These are phyloP conservation scores for Capsicum chinense DNA, from an alignment of 257 asterid species.

Conservation along the genomic window DNA sequence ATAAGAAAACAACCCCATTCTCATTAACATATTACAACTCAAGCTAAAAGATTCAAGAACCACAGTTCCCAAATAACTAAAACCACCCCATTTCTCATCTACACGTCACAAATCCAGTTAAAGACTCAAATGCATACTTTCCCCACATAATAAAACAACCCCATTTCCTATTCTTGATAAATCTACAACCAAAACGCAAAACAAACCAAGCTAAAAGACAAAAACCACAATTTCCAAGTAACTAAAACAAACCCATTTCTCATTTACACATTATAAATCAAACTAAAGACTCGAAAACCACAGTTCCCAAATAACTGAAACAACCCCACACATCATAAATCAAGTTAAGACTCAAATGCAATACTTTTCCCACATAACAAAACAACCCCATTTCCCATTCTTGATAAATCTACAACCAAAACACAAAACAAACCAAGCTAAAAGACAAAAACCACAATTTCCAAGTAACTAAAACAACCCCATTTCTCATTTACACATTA, in stretches of 20 bases:
- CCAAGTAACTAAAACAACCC: neutral
- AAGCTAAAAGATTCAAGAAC: too few species aligned
- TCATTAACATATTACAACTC: too few species aligned
- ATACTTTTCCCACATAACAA: neutral
- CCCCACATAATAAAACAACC: neutral
- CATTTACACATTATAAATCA: neutral
- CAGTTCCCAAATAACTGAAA: neutral
- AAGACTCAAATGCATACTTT: neutral
- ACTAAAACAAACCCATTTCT: conserved; percentile 32
- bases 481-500: conserved; percentile 14
- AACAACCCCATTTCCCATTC: neutral
- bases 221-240: neutral
- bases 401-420: neutral
- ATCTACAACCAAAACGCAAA: too few species aligned
- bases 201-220: neutral
- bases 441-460: neutral
- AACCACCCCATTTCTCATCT: too few species aligned
- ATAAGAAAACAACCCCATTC: too few species aligned
- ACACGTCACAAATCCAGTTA: too few species aligned
- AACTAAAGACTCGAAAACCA: neutral
- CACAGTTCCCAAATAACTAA: too few species aligned
- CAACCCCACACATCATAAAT: conserved; percentile 34
- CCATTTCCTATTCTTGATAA: neutral
- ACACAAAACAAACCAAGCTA: neutral
- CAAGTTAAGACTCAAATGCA: neutral